Conservation (phyloP, 176 grass and related monocot genomes). For the Aegilops longissima region DNA sequence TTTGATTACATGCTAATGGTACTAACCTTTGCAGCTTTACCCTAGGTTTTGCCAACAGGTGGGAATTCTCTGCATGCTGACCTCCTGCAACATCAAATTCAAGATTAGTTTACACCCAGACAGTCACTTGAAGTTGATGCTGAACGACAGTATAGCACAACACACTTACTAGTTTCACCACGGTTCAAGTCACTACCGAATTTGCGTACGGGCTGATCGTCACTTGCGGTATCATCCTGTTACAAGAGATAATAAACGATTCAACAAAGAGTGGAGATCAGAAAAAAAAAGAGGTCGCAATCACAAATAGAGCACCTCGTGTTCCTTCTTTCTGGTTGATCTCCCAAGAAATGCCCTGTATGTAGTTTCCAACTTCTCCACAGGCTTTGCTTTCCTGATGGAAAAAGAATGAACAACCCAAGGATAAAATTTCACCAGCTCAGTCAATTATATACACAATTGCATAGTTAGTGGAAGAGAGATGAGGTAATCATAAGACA, state of each 20-base stretch:
- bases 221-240: slow-evolving; percentile 54
- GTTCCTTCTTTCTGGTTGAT: slow-evolving; percentile 54
- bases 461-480: background rate
- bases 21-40: slow-evolving; percentile 52
- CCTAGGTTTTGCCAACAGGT: slow-evolving; percentile 30
- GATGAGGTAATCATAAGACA: background rate
- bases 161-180: slow-evolving; percentile 45
- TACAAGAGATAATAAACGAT: slow-evolving; percentile 11
- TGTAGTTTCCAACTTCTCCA: slow-evolving; percentile 71
- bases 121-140: slow-evolving; percentile 11
- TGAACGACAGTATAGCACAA: background rate
- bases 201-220: slow-evolving; percentile 45
- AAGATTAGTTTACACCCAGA: slow-evolving; percentile 29
- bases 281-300: background rate
- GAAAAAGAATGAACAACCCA: background rate
- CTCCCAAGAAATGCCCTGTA: slow-evolving; percentile 75
- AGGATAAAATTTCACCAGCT: background rate
- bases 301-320: slow-evolving; percentile 42
- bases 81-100: slow-evolving; percentile 46
- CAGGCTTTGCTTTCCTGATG: slow-evolving; percentile 60
- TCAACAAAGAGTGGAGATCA: background rate
- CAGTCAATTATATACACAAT: background rate
- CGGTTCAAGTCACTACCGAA: slow-evolving; percentile 66
- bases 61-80: slow-evolving; percentile 35
- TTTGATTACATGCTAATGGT: background rate